Conservation (phyloP, 208 protist genomes). For the Leishmania tropica region DNA sequence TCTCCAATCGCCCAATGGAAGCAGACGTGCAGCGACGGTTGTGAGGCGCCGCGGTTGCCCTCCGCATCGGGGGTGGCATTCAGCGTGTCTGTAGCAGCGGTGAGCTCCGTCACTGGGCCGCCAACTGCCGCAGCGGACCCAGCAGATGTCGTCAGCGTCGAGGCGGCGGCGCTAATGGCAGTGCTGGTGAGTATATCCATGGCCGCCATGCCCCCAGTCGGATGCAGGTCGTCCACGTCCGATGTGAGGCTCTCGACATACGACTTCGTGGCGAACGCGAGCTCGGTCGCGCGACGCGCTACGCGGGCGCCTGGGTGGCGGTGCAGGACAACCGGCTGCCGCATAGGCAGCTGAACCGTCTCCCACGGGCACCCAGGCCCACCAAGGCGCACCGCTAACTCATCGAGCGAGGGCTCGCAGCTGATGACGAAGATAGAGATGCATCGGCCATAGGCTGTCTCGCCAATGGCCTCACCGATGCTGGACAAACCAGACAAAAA, state of each 20-base stretch:
- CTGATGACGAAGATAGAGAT: constrained; percentile 38
- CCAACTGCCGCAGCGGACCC: background rate
- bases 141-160: constrained; percentile 6
- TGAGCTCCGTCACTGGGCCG: constrained; percentile 5
- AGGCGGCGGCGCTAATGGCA: constrained; percentile 15
- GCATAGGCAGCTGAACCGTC: constrained; percentile 48
- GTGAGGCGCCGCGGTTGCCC: background rate
- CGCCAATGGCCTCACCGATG: constrained; percentile 36
- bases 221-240: constrained; percentile 16
- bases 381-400: constrained; percentile 55
- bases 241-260: constrained; percentile 21
- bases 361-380: constrained; percentile 56
- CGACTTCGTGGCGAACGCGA: constrained; percentile 36
- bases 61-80: background rate
- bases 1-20: constrained; percentile 36
- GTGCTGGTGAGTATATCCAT: constrained; percentile 29
- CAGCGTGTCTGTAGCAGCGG: background rate
- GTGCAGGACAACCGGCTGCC: constrained; percentile 31
- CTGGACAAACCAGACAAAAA: constrained; percentile 48
- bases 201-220: constrained; percentile 19
- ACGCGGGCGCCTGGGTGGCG: constrained; percentile 8
- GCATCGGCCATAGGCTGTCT: constrained; percentile 34
- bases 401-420: constrained; percentile 24
- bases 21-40: constrained; percentile 21
- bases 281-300: constrained; percentile 37